Evolutionary conservation across 2,329 filamentous ascomycete species (phyloP), one percentile per base, ranked within the genome.

Genomic region (Clonostachys byssicola): DNA sequence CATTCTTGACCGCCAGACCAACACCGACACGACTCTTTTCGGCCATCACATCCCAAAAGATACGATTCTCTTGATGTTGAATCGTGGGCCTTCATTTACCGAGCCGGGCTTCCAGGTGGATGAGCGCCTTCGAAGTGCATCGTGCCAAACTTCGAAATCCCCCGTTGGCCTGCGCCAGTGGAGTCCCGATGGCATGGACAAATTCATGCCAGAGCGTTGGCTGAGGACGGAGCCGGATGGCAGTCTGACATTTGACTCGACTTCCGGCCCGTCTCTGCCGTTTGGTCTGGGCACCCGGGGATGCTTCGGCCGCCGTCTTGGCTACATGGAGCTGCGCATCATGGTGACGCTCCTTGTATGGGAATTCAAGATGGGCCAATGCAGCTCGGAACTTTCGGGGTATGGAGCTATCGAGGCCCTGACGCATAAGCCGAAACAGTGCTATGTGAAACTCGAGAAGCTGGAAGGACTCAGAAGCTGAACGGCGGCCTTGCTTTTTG

Each of bases 231-330:
- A 41, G 8, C 33, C 18, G 10, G 49, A 40, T 18, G 36, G 36
- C 7, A 39, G 14, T 39, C 36, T n/a, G 14, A 39, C 36, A n/a
- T 68, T 64, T 39, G 60, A 66, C 41, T 45, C 56, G 0, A 50
- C 54, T 13, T 58, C 63, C 0, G 64, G 66, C 0, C 67, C 67
- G 0, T 43, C 52, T 2, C 52, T 68, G 6, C 48, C 61, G 0
- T 72, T 72, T 49, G 63, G 69, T 0, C 12, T 62, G 2, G 69
- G 69, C 0, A 51, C 58, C 1, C 49, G 69, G 2, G 60, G 61
- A 0, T 72, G 69, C 40, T 71, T 58, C n/a, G 68, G 69, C 0
- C 58, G 56, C 40, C 55, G 49, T 18, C 49, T 64, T 30, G 62
- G 56, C 2, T 60, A 60, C 8, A 49, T 63, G 5, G 54, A 63